Conservation (phyloP, 768 basidiomycete species). For the Chalciporus pseudorubinellus region DNA sequence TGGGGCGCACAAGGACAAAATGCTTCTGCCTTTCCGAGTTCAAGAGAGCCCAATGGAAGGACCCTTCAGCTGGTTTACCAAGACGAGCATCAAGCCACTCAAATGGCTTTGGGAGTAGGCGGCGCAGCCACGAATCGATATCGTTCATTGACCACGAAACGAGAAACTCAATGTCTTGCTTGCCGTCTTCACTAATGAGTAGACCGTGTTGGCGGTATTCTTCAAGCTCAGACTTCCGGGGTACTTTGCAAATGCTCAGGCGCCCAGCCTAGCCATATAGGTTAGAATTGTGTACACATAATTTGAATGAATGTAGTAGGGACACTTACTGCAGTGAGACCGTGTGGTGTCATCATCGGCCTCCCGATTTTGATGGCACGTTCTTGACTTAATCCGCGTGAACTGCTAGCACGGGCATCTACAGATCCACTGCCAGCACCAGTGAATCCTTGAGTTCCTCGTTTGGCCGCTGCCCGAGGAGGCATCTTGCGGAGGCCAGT, state of each 20-base stretch:
- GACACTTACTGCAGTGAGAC: too few species aligned
- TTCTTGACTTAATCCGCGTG: too few species aligned
- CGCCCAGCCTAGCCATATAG: too few species aligned
- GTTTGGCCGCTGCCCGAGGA: too few species aligned
- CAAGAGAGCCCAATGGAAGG: conserved; percentile 1
- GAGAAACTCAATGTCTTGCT: neutral
- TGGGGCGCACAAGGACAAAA: neutral
- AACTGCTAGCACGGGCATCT: too few species aligned
- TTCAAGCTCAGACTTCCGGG: neutral
- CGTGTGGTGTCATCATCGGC: too few species aligned
- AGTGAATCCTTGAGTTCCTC: too few species aligned
- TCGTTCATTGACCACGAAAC: neutral
- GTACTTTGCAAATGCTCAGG: neutral
- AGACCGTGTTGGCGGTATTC: neutral
- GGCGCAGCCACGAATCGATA: conserved; percentile 1
- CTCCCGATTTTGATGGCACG: too few species aligned
- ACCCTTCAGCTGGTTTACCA: neutral
- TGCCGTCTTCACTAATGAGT: neutral
- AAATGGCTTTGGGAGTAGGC: conserved; percentile 4
- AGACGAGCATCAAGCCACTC: conserved; percentile 5
- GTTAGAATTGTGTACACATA: too few species aligned
- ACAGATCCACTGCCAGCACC: too few species aligned
- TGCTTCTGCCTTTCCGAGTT: neutral
- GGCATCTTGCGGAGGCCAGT: too few species aligned
- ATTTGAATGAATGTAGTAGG: too few species aligned